Percentiles rank a stretch among this genome's conserved stretches.
Conservation (phyloP, 75 land plant species). For the Cunninghamia lanceolata region DNA sequence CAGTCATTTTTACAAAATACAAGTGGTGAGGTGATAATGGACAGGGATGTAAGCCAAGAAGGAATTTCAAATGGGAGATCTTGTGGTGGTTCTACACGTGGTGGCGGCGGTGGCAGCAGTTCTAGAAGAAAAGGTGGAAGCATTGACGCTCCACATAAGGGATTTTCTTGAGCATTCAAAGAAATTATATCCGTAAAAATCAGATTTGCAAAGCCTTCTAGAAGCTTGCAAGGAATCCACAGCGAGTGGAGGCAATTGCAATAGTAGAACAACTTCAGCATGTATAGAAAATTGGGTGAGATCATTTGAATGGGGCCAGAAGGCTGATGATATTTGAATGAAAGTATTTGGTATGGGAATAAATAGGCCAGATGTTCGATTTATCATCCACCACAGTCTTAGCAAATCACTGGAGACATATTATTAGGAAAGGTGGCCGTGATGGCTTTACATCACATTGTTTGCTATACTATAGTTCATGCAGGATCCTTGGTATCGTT, state of each 20-base stretch:
- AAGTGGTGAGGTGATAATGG: constrained; percentile 69
- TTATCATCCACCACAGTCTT: no score
- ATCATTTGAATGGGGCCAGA: constrained; percentile 73
- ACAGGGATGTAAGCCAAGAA: constrained; percentile 50
- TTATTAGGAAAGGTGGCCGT: no score
- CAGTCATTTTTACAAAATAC: constrained; percentile 77
- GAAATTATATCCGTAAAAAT: constrained; percentile 50
- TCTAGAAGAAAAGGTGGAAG: no score
- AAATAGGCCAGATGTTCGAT: no score
- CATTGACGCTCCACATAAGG: constrained; percentile 63
- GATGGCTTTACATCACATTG: no score
- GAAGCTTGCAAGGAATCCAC: constrained; percentile 32
- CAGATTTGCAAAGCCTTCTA: constrained; percentile 57
- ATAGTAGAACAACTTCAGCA: constrained; percentile 16
- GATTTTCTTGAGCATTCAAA: constrained; percentile 68
- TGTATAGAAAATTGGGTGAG: constrained; percentile 57
- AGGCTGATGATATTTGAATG: constrained; percentile 75
- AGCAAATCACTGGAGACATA: no score
- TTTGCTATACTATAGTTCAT: no score
- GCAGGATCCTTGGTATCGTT: no score
- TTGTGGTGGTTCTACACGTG: no score
- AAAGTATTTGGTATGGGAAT: constrained; percentile 94
- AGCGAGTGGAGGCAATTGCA: neutral
- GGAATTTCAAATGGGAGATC: no score
- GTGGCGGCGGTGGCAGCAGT: no score